These are phyloP conservation scores for Hyaloscypha finlandica DNA, from an alignment of 495 filamentous ascomycete genomes.

Conservation along the genomic window DNA sequence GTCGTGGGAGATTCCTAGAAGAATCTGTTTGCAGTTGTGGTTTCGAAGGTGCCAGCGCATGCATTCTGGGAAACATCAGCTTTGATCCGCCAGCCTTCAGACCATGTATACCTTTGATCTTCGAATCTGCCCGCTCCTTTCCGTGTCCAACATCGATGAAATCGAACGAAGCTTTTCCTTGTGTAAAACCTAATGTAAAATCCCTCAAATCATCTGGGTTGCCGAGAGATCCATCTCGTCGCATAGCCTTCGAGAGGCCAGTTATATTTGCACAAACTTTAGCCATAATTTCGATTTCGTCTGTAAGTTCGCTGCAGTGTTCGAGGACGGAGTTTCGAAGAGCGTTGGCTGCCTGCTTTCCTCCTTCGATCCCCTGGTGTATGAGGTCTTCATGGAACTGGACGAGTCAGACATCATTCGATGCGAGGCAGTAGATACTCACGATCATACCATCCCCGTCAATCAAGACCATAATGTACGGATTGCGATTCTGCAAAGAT, in stretches of 20 bases:
- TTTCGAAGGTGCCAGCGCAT: constrained; percentile 63
- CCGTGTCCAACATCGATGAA: constrained; percentile 73
- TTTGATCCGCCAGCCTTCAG: constrained; percentile 4
- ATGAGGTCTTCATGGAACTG: constrained; percentile 69
- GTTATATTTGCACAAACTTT: constrained; percentile 71
- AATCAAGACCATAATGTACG: constrained; percentile 73
- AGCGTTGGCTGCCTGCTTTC: constrained; percentile 66
- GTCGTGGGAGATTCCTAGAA: constrained; percentile 79
- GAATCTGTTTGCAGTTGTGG: constrained; percentile 77
- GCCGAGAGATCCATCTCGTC: constrained; percentile 55
- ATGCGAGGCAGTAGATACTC: constrained; percentile 30
- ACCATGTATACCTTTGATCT: constrained; percentile 65
- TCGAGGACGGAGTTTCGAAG: constrained; percentile 58
- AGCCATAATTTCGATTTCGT: constrained; percentile 62
- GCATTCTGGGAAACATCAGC: constrained; percentile 49
- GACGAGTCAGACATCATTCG: constrained; percentile 12
- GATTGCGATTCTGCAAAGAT: constrained; percentile 63
- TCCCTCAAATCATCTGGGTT: constrained; percentile 57
- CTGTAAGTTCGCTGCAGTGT: constrained; percentile 46
- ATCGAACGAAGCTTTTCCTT: constrained; percentile 67
- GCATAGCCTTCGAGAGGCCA: constrained; percentile 62
- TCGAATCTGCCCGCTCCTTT: constrained; percentile 70
- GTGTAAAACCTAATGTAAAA: constrained; percentile 78
- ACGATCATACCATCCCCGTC: constrained; percentile 78
- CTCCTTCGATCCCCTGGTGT: constrained; percentile 65